Percentiles rank a stretch among this genome's conserved stretches.
Conservation (phyloP, 257 asterid species). For the Solanum piurae region DNA sequence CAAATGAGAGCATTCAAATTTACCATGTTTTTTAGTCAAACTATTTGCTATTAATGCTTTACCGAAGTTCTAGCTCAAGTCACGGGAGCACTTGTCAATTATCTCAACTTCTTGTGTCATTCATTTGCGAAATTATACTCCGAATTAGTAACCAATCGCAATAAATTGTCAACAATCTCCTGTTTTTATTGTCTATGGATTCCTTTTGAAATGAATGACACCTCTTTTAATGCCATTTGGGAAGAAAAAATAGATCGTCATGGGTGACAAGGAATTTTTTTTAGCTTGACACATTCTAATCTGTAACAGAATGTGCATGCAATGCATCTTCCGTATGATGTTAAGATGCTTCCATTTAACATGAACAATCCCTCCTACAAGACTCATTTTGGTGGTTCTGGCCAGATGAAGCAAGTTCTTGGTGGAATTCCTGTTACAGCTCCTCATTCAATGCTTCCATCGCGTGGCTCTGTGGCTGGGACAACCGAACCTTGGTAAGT, state of each 20-base stretch:
- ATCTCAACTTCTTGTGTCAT: background rate
- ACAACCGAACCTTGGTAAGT: slow-evolving; percentile 46
- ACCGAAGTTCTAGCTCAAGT: background rate
- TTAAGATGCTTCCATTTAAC: slow-evolving; percentile 23
- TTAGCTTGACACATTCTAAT: slow-evolving; percentile 9
- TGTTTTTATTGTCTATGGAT: background rate
- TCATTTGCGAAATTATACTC: background rate
- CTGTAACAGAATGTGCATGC: slow-evolving; percentile 18
- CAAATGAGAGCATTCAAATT: background rate
- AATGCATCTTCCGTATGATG: slow-evolving; percentile 8
- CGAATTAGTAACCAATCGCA: background rate
- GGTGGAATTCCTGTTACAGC: slow-evolving; percentile 38
- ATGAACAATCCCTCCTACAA: slow-evolving; percentile 19
- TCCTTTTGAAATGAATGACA: background rate
- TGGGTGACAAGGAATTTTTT: background rate
- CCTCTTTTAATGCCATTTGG: background rate
- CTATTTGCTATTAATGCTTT: background rate
- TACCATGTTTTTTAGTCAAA: background rate
- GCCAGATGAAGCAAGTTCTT: slow-evolving; percentile 34
- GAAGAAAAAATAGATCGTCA: background rate
- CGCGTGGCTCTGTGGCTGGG: slow-evolving; percentile 26
- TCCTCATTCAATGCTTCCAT: slow-evolving; percentile 18
- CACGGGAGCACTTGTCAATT: background rate
- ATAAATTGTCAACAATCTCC: background rate
- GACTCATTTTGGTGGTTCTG: slow-evolving; percentile 22